phyloP scores from a whole-genome alignment of 257 asterid genomes.

The Solanum rostratum region DNA sequence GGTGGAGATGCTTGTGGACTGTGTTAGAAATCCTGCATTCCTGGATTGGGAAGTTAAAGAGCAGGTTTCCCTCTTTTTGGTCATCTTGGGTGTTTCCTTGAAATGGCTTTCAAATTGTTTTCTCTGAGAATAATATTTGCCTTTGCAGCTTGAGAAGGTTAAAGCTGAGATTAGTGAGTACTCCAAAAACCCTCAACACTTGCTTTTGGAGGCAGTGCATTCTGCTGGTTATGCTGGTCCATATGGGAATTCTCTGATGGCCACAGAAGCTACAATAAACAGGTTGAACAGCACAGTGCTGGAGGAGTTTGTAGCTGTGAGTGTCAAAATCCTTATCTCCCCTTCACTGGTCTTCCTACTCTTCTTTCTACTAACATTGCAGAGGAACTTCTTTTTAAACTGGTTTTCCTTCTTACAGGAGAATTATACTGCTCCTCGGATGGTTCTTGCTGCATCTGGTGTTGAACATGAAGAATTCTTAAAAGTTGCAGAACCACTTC shows the following conservation, averaged over 20 bases:
- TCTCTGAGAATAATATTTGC: not conserved
- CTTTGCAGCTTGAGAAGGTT: slow-evolving; percentile 49
- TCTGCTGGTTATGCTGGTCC: slow-evolving; percentile 71
- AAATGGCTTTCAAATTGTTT: not conserved
- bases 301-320: slow-evolving; percentile 78
- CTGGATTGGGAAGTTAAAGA: slow-evolving; percentile 94
- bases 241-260: slow-evolving; percentile 52
- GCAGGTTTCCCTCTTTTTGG: slow-evolving; percentile 42
- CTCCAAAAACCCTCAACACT: slow-evolving; percentile 63
- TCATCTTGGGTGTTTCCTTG: not conserved
- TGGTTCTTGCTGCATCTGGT: slow-evolving; percentile 87
- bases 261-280: slow-evolving; percentile 50
- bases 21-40: slow-evolving; percentile 81
- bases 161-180: slow-evolving; percentile 49
- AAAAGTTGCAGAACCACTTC: slow-evolving; percentile 72
- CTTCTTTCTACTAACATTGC: not conserved
- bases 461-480: slow-evolving; percentile 75
- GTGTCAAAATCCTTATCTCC: slow-evolving; percentile 10
- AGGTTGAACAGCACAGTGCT: slow-evolving; percentile 45
- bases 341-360: not conserved
- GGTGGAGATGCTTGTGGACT: slow-evolving; percentile 85
- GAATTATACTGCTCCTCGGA: slow-evolving; percentile 72
- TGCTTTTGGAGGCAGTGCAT: slow-evolving; percentile 80
- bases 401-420: slow-evolving; percentile 25
- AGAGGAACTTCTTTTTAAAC: slow-evolving; percentile 3